Percentiles rank a stretch among this genome's conserved stretches.
Evolutionary conservation across 2,329 filamentous ascomycete genomes (phyloP).

Genomic region (Fusarium lateritium): DNA sequence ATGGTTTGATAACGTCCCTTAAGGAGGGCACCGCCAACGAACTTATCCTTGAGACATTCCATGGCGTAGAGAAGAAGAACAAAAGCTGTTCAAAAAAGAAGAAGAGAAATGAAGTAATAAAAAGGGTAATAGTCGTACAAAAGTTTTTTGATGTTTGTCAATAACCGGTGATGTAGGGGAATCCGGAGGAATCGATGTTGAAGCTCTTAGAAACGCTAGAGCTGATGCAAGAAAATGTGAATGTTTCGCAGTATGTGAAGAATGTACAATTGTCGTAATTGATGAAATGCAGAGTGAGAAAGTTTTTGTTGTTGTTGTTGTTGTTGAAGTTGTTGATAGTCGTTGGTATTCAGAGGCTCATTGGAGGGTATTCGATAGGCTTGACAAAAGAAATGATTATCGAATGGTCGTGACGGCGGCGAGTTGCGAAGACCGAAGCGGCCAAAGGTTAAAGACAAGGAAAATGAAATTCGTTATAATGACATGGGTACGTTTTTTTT

Average conservation of each 20-base stretch:
- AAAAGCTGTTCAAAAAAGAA: slow-evolving; percentile 29
- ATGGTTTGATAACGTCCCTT: slow-evolving; percentile 92
- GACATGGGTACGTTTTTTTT: slow-evolving; percentile 58
- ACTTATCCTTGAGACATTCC: slow-evolving; percentile 90
- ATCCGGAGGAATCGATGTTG: slow-evolving; percentile 23
- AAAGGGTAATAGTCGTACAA: slow-evolving; percentile 52
- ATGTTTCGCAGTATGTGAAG: slow-evolving; percentile 44
- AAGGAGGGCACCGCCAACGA: slow-evolving; percentile 83
- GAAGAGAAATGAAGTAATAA: slow-evolving; percentile 37
- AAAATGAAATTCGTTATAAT: slow-evolving; percentile 60
- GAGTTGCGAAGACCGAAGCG: slow-evolving; percentile 50
- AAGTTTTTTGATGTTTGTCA: slow-evolving; percentile 44
- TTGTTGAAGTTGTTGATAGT: slow-evolving; percentile 48
- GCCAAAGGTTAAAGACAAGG: slow-evolving; percentile 53
- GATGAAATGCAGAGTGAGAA: slow-evolving; percentile 44
- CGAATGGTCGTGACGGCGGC: slow-evolving; percentile 51
- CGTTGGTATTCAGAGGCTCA: slow-evolving; percentile 60
- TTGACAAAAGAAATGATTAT: slow-evolving; percentile 57
- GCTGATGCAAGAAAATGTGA: slow-evolving; percentile 33
- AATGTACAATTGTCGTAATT: slow-evolving; percentile 55
- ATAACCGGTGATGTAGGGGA: slow-evolving; percentile 34
- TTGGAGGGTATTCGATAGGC: slow-evolving; percentile 55
- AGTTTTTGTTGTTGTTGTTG: slow-evolving; percentile 28
- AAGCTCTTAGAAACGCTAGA: slow-evolving; percentile 37
- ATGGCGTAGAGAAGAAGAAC: slow-evolving; percentile 57